These are phyloP conservation scores for Nyssa sinensis DNA, from an alignment of 148 eudicot species.

Conservation along the genomic window DNA sequence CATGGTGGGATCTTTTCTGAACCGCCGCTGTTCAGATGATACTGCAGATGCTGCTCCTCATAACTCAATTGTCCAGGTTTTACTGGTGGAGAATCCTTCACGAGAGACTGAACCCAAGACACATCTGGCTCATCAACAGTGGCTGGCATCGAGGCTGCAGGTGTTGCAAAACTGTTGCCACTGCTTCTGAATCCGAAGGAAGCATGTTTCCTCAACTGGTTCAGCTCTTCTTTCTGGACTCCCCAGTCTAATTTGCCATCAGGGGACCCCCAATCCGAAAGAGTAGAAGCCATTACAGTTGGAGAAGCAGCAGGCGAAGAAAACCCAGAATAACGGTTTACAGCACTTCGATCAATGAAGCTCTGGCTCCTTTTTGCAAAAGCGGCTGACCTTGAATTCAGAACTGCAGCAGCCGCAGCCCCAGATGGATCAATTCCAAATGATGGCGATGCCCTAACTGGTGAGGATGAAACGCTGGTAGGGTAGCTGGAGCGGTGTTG, in stretches of 20 bases:
- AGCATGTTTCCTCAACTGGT: conserved; percentile 77
- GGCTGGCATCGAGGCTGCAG: conserved; percentile 11
- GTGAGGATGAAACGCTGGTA: conserved; percentile 48
- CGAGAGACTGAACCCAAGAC: conserved; percentile 57
- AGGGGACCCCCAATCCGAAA: conserved; percentile 80
- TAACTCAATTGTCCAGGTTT: conserved; percentile 28
- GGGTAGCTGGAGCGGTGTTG: conserved; percentile 62
- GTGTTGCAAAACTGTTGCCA: conserved; percentile 17
- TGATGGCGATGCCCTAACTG: conserved; percentile 48
- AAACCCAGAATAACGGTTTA: conserved; percentile 32
- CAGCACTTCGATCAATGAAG: conserved; percentile 60
- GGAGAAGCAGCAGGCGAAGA: conserved; percentile 31
- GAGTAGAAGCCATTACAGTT: conserved; percentile 24
- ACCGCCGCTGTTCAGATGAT: conserved; percentile 35
- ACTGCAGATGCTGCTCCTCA: conserved; percentile 39
- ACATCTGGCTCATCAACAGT: conserved; percentile 39
- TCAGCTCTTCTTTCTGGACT: conserved; percentile 72
- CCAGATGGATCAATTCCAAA: conserved; percentile 50
- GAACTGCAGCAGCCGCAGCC: conserved; percentile 27
- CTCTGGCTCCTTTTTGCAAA: conserved; percentile 90
- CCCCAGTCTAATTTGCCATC: conserved; percentile 89
- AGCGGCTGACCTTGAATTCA: conserved; percentile 60
- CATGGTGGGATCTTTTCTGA: conserved; percentile 54
- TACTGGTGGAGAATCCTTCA: conserved; percentile 43
- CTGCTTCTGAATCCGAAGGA: conserved; percentile 71